Evolutionary conservation across 805 yeast genomes (phyloP).

Genomic region (Wickerhamomyces kurtzmanii): DNA sequence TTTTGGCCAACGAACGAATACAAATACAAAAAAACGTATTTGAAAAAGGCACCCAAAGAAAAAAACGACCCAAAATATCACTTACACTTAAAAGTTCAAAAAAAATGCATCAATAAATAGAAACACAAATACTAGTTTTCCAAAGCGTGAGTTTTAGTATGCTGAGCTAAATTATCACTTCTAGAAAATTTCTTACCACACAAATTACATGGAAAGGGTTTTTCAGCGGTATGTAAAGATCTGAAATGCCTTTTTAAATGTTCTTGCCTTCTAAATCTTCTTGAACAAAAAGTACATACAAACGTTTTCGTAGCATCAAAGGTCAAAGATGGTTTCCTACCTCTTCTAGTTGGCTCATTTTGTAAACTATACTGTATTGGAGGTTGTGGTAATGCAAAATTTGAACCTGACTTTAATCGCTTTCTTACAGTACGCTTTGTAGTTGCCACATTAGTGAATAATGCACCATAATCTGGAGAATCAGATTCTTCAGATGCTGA

Average conservation of each 20-base stretch:
- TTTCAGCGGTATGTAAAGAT: constrained; percentile 63
- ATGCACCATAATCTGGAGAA: constrained; percentile 21
- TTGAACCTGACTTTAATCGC: too few relatives aligned
- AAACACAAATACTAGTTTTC: too few relatives aligned
- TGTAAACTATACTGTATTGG: too few relatives aligned
- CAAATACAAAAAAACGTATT: too few relatives aligned
- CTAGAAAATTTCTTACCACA: constrained; percentile 60
- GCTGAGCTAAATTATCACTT: constrained; percentile 58
- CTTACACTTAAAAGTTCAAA: too few relatives aligned
- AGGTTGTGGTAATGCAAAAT: too few relatives aligned
- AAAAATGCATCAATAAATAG: too few relatives aligned
- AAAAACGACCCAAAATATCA: too few relatives aligned
- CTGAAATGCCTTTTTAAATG: constrained; percentile 69
- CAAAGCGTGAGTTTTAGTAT: constrained; percentile 59
- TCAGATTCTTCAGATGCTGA: too few relatives aligned
- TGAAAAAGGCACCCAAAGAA: too few relatives aligned
- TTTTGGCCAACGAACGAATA: too few relatives aligned
- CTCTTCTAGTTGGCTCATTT: constrained; percentile 36
- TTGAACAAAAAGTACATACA: constrained; percentile 53
- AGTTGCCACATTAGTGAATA: constrained; percentile 14
- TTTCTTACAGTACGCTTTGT: constrained; percentile 13
- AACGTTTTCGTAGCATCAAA: constrained; percentile 48
- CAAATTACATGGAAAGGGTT: constrained; percentile 53
- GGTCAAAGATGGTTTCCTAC: constrained; percentile 54
- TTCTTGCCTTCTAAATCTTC: constrained; percentile 67